Conservation (phyloP, 345 rosid genomes). For the Melaleuca quinquenervia region DNA sequence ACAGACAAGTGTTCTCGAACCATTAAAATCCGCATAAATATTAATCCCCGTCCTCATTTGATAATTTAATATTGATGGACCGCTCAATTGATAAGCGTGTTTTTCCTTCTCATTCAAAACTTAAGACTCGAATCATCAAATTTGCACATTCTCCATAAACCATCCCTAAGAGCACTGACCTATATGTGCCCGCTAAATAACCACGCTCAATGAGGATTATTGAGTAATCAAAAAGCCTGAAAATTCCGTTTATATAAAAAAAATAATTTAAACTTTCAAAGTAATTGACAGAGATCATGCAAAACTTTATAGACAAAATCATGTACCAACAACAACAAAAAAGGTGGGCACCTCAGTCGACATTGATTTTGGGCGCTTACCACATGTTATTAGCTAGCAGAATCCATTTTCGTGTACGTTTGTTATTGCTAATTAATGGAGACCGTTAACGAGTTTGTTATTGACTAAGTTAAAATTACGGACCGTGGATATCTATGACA, state of each 20-base stretch:
- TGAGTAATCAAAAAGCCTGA: rapidly evolving
- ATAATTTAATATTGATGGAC: neutral
- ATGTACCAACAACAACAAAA: rapidly evolving
- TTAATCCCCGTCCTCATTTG: neutral
- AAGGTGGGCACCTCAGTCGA: rapidly evolving
- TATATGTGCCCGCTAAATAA: neutral
- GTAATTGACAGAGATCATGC: rapidly evolving
- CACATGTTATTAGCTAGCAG: neutral
- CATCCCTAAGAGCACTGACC: rapidly evolving
- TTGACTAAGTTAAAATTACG: neutral
- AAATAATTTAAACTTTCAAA: neutral
- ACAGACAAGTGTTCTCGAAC: too few species aligned
- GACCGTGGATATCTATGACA: neutral
- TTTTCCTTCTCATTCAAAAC: neutral
- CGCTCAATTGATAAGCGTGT: neutral
- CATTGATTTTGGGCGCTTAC: neutral
- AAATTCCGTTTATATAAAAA: neutral
- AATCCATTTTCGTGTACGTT: neutral
- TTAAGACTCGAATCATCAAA: neutral
- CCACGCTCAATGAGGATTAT: neutral
- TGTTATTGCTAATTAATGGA: neutral
- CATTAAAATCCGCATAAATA: too few species aligned
- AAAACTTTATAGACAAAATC: neutral
- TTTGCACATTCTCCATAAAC: neutral
- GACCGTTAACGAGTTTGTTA: neutral